Evolutionary conservation across 345 rosid species (phyloP).

Genomic region (Citrus mangshanensis): DNA sequence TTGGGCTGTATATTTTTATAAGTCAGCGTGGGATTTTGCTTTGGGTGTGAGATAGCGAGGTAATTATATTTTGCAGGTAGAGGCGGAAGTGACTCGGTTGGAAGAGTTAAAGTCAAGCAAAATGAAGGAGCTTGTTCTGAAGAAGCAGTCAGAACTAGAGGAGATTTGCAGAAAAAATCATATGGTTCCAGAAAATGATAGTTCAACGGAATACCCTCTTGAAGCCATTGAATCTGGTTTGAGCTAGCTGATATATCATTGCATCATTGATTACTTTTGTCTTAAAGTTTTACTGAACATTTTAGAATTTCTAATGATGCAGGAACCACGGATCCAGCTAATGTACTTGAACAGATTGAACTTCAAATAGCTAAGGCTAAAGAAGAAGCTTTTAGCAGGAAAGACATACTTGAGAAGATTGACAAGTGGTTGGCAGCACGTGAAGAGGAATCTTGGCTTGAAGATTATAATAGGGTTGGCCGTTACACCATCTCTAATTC

Average conservation of each 20-base stretch:
- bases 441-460: constrained; percentile 98
- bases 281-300: background rate
- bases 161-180: constrained; percentile 92
- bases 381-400: constrained; percentile 89
- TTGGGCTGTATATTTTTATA: background rate
- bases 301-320: constrained; percentile 14
- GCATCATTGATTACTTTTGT: background rate
- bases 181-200: constrained; percentile 60
- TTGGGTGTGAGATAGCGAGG: background rate
- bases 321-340: constrained; percentile 67
- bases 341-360: constrained; percentile 76
- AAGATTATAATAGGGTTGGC: constrained; percentile 90
- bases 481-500: background rate
- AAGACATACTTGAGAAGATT: constrained; percentile 87
- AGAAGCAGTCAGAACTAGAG: constrained; percentile 83
- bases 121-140: constrained; percentile 95
- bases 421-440: constrained; percentile 96
- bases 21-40: background rate
- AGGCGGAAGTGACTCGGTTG: constrained; percentile 79
- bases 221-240: constrained; percentile 87
- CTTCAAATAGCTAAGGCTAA: constrained; percentile 73
- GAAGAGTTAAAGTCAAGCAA: constrained; percentile 89
- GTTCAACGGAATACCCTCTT: constrained; percentile 56
- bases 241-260: background rate
- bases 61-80: constrained; percentile 55